Conservation (phyloP, 2,329 filamentous ascomycete genomes). For the Huntiella abstrusa region DNA sequence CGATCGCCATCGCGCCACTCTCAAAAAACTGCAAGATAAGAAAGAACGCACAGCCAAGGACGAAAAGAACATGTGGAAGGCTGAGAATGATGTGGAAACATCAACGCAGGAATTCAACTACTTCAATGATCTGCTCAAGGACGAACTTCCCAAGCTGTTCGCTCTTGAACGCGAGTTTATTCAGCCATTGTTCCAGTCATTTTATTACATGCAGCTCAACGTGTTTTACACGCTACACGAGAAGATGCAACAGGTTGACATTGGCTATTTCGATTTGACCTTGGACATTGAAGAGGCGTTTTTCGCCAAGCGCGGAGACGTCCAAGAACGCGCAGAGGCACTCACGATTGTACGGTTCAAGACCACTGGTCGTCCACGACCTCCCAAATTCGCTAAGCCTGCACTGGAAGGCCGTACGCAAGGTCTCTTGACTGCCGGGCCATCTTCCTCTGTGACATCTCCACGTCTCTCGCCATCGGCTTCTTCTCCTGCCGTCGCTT, state of each 20-base stretch:
- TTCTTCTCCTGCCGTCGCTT: constrained; percentile 11
- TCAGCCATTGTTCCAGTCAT: constrained; percentile 89
- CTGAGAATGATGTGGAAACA: constrained; percentile 76
- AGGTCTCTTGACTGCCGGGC: constrained; percentile 32
- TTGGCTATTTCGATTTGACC: constrained; percentile 90
- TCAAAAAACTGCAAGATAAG: constrained; percentile 95
- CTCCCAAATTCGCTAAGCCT: constrained; percentile 39
- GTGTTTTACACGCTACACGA: constrained; percentile 98
- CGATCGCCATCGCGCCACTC: constrained; percentile 60
- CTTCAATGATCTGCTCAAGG: constrained; percentile 93
- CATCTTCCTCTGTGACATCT: constrained; percentile 14
- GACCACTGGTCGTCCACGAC: constrained; percentile 53
- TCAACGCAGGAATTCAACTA: constrained; percentile 94
- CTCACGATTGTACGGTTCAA: constrained; percentile 82
- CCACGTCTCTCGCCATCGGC: constrained; percentile 12
- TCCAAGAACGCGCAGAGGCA: constrained; percentile 67
- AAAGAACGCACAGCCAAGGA: constrained; percentile 94
- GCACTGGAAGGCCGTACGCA: constrained; percentile 29
- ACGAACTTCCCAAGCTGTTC: constrained; percentile 86
- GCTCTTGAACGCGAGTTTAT: constrained; percentile 84
- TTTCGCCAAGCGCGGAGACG: constrained; percentile 68
- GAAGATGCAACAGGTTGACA: constrained; percentile 92
- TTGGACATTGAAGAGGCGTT: constrained; percentile 86
- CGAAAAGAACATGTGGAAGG: constrained; percentile 92
- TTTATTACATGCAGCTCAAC: constrained; percentile 99